Evolutionary conservation across 2,329 filamentous ascomycete species (phyloP), one percentile per base, ranked within the genome.

Genomic region (Lachnellula arida): DNA sequence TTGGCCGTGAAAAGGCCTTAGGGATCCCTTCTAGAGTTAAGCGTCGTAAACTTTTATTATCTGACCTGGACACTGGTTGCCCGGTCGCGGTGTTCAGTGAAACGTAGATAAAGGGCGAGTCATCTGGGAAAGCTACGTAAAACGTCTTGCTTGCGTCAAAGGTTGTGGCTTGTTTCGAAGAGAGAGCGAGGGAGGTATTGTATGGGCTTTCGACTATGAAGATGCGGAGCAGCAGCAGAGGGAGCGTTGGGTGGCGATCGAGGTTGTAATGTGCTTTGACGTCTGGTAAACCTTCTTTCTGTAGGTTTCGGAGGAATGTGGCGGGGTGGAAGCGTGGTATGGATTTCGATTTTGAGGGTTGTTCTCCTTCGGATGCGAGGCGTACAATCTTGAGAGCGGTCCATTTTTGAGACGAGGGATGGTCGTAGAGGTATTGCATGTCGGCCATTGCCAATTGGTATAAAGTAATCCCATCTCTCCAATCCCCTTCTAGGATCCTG

Each of bases 261-360:
- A 94, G 82, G 64, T 89, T 86, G 70, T 90, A 94, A 71, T 95
- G 89, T 5, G 88, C 88, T 71, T 94, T 95, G 63, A 92, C 82
- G 56, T 94, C 81, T 1, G 90, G 88, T 1, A 89, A 77, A 17
- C 91, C 80, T 67, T 92, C 86, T 42, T 78, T 77, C 63, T 92
- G 87, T 2, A 96, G 81, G 62, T 86, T 87, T 61, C 83, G 82
- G 39, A 95, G 76, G 70, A 96, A 96, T 0, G 87, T 89, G 4
- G 88, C 84, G 1, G 89, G 87, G 66, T 95, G 89, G 65, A 94
- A 89, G 15, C 87, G 84, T 11, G 90, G 89, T 49, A 86, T 74
- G 3, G 70, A 67, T 34, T 84, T 70, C 6, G 76, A 75, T 60
- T 74, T 69, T 48, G 72, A 71, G 65, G 83, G 76, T 40, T 71